Evolutionary conservation across 179 eudicot species (phyloP), one percentile per base, ranked within the genome.

Genomic region (Silene vulgaris): DNA sequence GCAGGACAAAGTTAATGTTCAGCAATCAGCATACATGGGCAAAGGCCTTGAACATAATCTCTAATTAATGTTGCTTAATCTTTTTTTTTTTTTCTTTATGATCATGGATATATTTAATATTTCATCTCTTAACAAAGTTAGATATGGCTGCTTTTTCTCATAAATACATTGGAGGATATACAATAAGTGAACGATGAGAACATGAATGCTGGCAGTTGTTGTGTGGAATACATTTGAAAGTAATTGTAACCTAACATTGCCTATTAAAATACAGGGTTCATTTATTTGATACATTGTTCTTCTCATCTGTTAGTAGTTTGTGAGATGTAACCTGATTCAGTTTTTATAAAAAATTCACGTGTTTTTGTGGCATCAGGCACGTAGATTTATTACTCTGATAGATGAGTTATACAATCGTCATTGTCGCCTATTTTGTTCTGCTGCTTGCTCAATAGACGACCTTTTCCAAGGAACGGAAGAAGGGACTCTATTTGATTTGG

Each of bases 391-490:
- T 79, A 94, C 97, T 68, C 92, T 94, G 19, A 40, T 94, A 40
- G 98, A 94, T 83, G 98, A 94, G 83, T 37, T 94, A 73, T 94
- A 94, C 91, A 94, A 94, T 78, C 92, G 88, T 79, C 97, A 94
- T 69, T 94, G 98, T 71, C 80, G 94, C 71, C 86, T 94, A 72
- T 83, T 82, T 71, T 94, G 91, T 81, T 79, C 91, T 45, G 97
- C 98, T 32, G 90, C 91, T 75, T 81, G 89, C 79, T 89, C 98
- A 50, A 81, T 94, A 73, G 98, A 94, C 63, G 96, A 94, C 66
- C 89, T 94, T 63, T 94, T 94, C 83, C 96, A 90, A 79, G 98
- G 98, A 85, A 94, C 96, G 21, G 97, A 89, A 82, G 98, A 94
- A 78, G 98, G 98, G 76, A 84, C 89, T 32, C 86, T 94, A 26